Conservation (phyloP, 176 grass and related monocot species). For the Bolboschoenus planiculmis region DNA sequence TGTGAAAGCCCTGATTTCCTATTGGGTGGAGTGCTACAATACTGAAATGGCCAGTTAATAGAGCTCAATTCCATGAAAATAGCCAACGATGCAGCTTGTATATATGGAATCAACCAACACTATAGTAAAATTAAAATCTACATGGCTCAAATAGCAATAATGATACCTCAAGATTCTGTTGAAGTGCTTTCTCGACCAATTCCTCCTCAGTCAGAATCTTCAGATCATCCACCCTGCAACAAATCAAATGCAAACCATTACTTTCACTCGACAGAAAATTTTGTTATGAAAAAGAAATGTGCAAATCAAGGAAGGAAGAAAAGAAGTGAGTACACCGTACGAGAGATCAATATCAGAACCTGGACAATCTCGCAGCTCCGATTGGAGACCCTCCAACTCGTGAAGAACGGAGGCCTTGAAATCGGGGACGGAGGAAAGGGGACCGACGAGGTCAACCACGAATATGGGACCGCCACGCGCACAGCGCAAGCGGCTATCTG, state of each 20-base stretch:
- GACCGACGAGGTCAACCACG: constrained; percentile 51
- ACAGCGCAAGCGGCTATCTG: constrained; percentile 31
- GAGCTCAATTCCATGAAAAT: background rate
- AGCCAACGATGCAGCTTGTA: background rate
- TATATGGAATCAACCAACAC: background rate
- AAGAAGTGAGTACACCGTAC: constrained; percentile 29
- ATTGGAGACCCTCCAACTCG: constrained; percentile 60
- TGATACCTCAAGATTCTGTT: constrained; percentile 55
- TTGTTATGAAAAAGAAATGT: background rate
- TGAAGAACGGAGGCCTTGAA: constrained; percentile 53
- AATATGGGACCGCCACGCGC: constrained; percentile 76
- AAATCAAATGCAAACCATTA: background rate
- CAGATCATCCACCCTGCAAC: constrained; percentile 61
- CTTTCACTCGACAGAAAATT: background rate
- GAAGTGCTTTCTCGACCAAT: constrained; percentile 59
- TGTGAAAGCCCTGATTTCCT: background rate
- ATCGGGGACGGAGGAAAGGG: constrained; percentile 39
- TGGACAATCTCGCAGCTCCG: constrained; percentile 36
- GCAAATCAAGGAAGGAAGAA: background rate
- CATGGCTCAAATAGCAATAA: background rate
- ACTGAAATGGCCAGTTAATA: background rate
- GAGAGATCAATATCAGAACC: constrained; percentile 54
- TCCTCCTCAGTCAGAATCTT: constrained; percentile 76
- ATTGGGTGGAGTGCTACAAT: background rate
- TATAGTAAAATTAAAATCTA: background rate